Base-by-base conservation (phyloP, 768 basidiomycete species). In the Suillus ampliporus region DNA sequence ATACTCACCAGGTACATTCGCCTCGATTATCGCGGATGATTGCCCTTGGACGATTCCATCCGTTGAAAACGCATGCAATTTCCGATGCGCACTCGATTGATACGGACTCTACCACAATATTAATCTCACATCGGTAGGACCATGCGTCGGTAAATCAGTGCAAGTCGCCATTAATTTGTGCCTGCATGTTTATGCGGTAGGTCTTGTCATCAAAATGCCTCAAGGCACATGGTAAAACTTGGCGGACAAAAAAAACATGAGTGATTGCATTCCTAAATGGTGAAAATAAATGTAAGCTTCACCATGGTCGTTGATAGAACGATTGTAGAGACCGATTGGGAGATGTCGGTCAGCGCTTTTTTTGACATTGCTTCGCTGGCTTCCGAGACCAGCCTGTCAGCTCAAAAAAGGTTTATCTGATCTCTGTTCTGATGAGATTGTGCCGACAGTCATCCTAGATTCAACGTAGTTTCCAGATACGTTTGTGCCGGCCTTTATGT, bases 11-110 rank as follows among this genome's bases (percentile, higher is more conserved):
- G 31, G 31, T 34, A 19, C 19, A n/a, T 28, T 40, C 26, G 38
- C 5, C 38, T 51, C 54, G 54, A 40, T 5, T 11, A 40, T 40
- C 54, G 54, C 54, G 19, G 38, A 40, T 56, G 53, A 56, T 26
- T 56, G 23, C 11, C 6, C 38, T 56, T 56, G 10, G 23, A 40
- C 7, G 13, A 52, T 34, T 8, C 4, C 21, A 53, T 35, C 52
- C 52, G 34, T 34, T 53, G n/a, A 53, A 35, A 23, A 37, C 34
- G 15, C 53, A 38, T 23, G 53, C 10, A 26, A 38, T 4, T 54
- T 54, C 15, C 21, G 7, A 37, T 26, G 35, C 2, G 15, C 8
- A 5, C 15, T 54, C 37, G 37, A 56, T 11, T 26, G 1, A 26
- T 37, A 26, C 54, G 23, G 38, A 56, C 23, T 40, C 23, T 19